A percentile compares a stretch with the other conserved stretches of the same genome.
Evolutionary conservation across 495 filamentous ascomycete genomes (phyloP).

Genomic region (Aspergillus baeticus): DNA sequence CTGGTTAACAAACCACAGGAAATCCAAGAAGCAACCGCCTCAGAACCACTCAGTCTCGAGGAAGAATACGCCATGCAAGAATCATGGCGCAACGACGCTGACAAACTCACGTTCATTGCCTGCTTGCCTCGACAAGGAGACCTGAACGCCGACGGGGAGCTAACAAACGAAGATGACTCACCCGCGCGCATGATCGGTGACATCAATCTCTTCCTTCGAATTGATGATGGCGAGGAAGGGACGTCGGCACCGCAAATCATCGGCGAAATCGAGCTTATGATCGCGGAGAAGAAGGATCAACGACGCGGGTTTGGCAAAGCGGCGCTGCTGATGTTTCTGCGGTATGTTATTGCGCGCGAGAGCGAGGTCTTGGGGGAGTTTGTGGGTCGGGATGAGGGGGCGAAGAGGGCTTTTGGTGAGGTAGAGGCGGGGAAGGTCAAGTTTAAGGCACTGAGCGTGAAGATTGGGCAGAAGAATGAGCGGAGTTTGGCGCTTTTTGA

Average conservation of each 20-base stretch:
- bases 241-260: constrained; percentile 40
- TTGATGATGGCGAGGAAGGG: constrained; percentile 40
- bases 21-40: constrained; percentile 80
- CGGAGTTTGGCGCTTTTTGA: constrained; percentile 62
- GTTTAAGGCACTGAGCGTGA: constrained; percentile 52
- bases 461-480: constrained; percentile 56
- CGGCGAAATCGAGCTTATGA: constrained; percentile 89
- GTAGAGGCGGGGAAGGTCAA: background rate
- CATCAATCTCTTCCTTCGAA: constrained; percentile 77
- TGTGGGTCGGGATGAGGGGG: constrained; percentile 20
- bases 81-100: constrained; percentile 72
- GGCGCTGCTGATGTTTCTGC: constrained; percentile 64
- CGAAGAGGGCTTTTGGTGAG: constrained; percentile 13
- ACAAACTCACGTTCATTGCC: constrained; percentile 49
- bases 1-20: too few species aligned
- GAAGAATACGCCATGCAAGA: constrained; percentile 86
- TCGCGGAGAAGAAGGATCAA: constrained; percentile 60
- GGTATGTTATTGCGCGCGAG: constrained; percentile 55
- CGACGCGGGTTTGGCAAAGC: constrained; percentile 65
- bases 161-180: constrained; percentile 46
- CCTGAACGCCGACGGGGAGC: background rate
- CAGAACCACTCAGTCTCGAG: constrained; percentile 70
- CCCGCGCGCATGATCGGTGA: constrained; percentile 73
- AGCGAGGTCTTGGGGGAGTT: constrained; percentile 61
- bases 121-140: constrained; percentile 27